Percentiles rank a stretch among this genome's conserved stretches.
Evolutionary conservation across 768 basidiomycete species (phyloP).

Genomic region (Leccinum obscurum): DNA sequence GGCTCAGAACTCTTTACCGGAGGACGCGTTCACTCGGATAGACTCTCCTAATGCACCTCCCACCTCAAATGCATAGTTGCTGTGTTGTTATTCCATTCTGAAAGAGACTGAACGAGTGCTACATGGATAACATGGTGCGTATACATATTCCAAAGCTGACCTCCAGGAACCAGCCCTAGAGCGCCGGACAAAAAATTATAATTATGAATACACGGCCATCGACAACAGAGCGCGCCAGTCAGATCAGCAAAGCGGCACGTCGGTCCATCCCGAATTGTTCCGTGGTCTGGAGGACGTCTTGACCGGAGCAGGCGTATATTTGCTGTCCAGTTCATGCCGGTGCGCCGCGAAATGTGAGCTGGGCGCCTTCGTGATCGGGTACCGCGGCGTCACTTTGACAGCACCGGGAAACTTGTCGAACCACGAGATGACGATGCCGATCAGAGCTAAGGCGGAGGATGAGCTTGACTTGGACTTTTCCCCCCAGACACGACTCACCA

Average conservation of each 20-base stretch:
- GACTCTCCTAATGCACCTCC: slow-evolving; percentile 7
- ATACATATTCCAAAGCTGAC: not conserved
- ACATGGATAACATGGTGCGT: slow-evolving; percentile 1
- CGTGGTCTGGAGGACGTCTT: slow-evolving; percentile 9
- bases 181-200: not conserved
- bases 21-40: slow-evolving; percentile 34
- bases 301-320: slow-evolving; percentile 15
- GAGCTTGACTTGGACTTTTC: not conserved
- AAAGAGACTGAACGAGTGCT: slow-evolving; percentile 12
- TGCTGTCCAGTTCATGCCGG: slow-evolving; percentile 21
- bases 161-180: slow-evolving; percentile 20
- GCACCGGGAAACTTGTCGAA: slow-evolving; percentile 31
- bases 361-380: slow-evolving; percentile 31
- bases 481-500: slow-evolving; percentile 27
- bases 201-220: not conserved
- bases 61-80: slow-evolving; percentile 17
- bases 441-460: slow-evolving; percentile 13
- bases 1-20: slow-evolving; percentile 42
- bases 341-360: slow-evolving; percentile 29
- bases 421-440: slow-evolving; percentile 27
- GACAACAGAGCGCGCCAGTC: not conserved
- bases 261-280: slow-evolving; percentile 23
- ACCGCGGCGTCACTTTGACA: slow-evolving; percentile 26
- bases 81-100: not conserved
- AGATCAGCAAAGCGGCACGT: slow-evolving; percentile 21